phyloP scores from a whole-genome alignment of 2,329 filamentous ascomycete species.

The Cladosporium sp. region DNA sequence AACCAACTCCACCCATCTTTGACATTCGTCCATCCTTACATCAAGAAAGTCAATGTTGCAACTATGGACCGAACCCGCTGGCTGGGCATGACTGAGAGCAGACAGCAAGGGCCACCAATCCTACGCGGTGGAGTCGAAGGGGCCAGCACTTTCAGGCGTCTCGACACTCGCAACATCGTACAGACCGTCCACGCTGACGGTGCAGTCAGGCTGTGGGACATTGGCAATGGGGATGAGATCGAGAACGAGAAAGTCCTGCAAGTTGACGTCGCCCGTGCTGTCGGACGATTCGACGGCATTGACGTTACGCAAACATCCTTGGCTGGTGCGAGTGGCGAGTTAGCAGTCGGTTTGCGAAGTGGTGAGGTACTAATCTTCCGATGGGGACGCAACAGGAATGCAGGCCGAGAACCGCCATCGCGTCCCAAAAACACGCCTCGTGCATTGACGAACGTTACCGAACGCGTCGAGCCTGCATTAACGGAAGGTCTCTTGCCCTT shows the following conservation, averaged over 20 bases:
- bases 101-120: conserved; percentile 72
- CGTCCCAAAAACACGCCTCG: conserved; percentile 41
- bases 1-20: conserved; percentile 88
- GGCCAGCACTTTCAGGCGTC: conserved; percentile 65
- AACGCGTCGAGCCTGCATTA: conserved; percentile 66
- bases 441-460: conserved; percentile 67
- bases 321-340: conserved; percentile 74
- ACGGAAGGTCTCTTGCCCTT: conserved; percentile 79
- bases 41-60: conserved; percentile 68
- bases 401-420: conserved; percentile 59
- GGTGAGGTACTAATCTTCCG: conserved; percentile 87
- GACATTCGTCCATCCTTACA: conserved; percentile 85
- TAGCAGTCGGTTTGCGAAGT: conserved; percentile 72
- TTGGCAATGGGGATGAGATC: conserved; percentile 86
- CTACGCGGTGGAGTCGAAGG: conserved; percentile 75
- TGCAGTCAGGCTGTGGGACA: conserved; percentile 88
- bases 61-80: conserved; percentile 74
- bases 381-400: conserved; percentile 77
- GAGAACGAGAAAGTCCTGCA: conserved; percentile 81
- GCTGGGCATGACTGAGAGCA: conserved; percentile 85
- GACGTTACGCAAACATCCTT: conserved; percentile 77
- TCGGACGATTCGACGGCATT: conserved; percentile 73
- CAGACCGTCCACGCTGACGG: conserved; percentile 88
- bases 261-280: conserved; percentile 77
- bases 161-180: conserved; percentile 78